Conservation (phyloP, 441 rosid genomes). For the Populus hybrid region DNA sequence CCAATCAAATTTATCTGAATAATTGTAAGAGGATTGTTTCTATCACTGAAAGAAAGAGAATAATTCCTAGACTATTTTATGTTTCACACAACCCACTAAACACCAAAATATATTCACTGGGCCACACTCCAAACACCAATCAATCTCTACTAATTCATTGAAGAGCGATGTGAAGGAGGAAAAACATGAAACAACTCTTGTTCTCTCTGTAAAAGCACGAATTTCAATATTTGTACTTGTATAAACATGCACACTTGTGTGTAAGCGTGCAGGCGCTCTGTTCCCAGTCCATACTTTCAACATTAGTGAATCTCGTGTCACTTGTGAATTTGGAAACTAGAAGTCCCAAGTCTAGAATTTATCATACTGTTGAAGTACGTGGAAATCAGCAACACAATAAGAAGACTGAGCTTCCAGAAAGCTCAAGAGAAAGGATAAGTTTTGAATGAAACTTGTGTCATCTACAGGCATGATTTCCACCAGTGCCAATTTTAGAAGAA, state of each 20-base stretch:
- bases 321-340: neutral
- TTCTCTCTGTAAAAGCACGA: neutral
- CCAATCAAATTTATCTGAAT: neutral
- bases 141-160: neutral
- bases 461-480: neutral
- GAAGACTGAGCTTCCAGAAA: neutral
- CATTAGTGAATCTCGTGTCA: neutral
- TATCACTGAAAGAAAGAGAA: neutral
- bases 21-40: no score
- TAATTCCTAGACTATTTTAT: neutral
- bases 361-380: neutral
- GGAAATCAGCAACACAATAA: neutral
- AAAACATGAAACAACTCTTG: neutral
- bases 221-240: neutral
- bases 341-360: neutral
- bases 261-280: neutral
- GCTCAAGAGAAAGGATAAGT: neutral
- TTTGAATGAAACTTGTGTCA: neutral
- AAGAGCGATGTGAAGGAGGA: neutral
- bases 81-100: neutral
- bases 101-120: neutral
- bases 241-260: neutral
- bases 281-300: neutral
- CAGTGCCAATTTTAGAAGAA: neutral
- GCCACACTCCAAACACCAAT: neutral